These are phyloP conservation scores for Wickerhamiella azyma DNA, from an alignment of 805 yeast species.

Conservation along the genomic window DNA sequence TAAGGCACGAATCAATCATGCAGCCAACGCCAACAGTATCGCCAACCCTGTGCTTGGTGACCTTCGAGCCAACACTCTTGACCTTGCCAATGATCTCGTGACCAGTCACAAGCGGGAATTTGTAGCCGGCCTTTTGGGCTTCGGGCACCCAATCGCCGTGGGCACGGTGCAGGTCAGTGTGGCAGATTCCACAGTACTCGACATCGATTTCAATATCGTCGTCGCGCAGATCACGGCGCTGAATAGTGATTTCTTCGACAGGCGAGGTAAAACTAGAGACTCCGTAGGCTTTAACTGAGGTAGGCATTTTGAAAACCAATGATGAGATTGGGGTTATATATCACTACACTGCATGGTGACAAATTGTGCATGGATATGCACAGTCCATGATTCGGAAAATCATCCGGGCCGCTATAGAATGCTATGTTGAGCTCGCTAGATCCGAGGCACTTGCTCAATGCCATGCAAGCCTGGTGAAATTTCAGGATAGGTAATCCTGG, in stretches of 20 bases:
- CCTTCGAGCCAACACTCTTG: conserved; percentile 43
- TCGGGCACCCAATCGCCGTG: conserved; percentile 37
- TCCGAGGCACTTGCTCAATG: too few species aligned
- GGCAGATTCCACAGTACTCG: conserved; percentile 33
- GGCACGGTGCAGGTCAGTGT: conserved; percentile 42
- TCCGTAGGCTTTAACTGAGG: conserved; percentile 3
- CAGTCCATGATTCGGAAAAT: too few species aligned
- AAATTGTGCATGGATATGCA: not conserved
- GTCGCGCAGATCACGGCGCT: conserved; percentile 14
- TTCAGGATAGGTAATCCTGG: too few species aligned
- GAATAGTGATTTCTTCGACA: conserved; percentile 6
- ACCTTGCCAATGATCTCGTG: conserved; percentile 32
- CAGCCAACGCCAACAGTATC: conserved; percentile 79
- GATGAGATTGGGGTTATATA: not conserved
- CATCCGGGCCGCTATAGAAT: too few species aligned
- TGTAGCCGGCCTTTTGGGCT: conserved; percentile 4
- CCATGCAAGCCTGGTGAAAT: too few species aligned
- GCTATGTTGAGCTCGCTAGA: too few species aligned
- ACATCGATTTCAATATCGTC: conserved; percentile 25
- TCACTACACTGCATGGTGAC: not conserved
- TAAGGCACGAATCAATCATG: conserved; percentile 42
- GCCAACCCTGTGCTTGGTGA: conserved; percentile 39
- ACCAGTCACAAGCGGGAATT: conserved; percentile 33
- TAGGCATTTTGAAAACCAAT: not conserved
- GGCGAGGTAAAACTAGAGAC: not conserved